Evolutionary conservation across 495 filamentous ascomycete species (phyloP).

Genomic region (Penicillium malachiteum): DNA sequence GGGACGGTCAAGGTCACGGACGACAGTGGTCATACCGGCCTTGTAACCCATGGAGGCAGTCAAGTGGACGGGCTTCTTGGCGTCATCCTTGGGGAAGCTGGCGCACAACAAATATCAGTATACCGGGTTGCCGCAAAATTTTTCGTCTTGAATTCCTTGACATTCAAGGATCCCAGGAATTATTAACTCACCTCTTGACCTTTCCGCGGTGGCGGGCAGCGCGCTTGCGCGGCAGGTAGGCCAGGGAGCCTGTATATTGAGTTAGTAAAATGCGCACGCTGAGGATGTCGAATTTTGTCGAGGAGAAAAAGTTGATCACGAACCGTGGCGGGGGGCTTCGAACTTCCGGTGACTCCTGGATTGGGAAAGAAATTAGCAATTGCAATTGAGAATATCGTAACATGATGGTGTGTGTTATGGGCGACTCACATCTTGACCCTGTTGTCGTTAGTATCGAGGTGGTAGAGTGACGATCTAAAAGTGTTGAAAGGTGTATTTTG

Average conservation of each 20-base stretch:
- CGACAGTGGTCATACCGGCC: slow-evolving; percentile 99
- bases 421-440: slow-evolving; percentile 54
- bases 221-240: slow-evolving; percentile 96
- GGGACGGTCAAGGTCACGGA: slow-evolving; percentile 98
- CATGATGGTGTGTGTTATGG: slow-evolving; percentile 1
- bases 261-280: slow-evolving; percentile 39
- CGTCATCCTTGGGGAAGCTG: slow-evolving; percentile 99
- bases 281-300: slow-evolving; percentile 27
- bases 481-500: slow-evolving; percentile 44
- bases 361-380: slow-evolving; percentile 35
- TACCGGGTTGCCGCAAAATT: slow-evolving; percentile 26
- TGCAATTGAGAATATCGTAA: slow-evolving; percentile 11
- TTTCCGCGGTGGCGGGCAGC: slow-evolving; percentile 94
- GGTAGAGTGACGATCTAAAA: slow-evolving; percentile 44
- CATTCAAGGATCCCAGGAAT: background rate
- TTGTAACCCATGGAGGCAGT: slow-evolving; percentile 99
- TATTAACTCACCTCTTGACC: slow-evolving; percentile 82
- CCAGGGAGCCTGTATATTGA: slow-evolving; percentile 64
- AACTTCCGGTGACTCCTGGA: slow-evolving; percentile 72
- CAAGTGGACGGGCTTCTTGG: slow-evolving; percentile 98
- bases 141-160: slow-evolving; percentile 3
- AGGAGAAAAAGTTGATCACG: slow-evolving; percentile 35
- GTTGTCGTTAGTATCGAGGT: slow-evolving; percentile 55
- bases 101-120: slow-evolving; percentile 38
- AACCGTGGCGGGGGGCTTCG: slow-evolving; percentile 94